These are phyloP conservation scores for Withania somnifera DNA, from an alignment of 305 asterid genomes.

Conservation along the genomic window DNA sequence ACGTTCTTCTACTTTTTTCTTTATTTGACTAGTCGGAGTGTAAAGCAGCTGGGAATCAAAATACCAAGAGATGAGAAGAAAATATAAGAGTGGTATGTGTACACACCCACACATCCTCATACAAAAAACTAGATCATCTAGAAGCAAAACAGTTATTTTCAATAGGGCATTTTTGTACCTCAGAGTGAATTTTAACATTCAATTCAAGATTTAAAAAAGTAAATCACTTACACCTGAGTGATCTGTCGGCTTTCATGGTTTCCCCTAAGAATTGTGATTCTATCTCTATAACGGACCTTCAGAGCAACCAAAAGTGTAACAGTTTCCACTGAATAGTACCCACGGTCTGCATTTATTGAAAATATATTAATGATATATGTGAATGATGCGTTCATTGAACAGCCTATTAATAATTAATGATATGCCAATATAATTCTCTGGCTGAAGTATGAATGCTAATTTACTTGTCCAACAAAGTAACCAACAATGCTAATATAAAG, in stretches of 20 bases:
- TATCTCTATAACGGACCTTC: constrained; percentile 95
- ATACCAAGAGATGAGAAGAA: not conserved
- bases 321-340: constrained; percentile 97
- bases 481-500: not conserved
- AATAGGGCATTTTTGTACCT: not conserved
- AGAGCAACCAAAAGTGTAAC: constrained; percentile 94
- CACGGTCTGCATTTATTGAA: constrained; percentile 72
- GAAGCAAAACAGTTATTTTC: not conserved
- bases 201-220: not conserved
- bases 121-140: not conserved
- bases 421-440: not conserved
- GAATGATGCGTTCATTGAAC: not conserved
- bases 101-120: not conserved
- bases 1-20: not conserved
- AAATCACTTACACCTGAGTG: constrained; percentile 89
- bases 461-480: not conserved
- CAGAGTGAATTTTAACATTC: not conserved
- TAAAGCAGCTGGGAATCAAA: not conserved
- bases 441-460: not conserved
- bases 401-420: not conserved
- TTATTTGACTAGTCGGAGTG: not conserved
- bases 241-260: constrained; percentile 98
- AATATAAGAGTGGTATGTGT: not conserved
- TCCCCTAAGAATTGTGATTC: constrained; percentile 95
- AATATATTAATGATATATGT: constrained; percentile 9